Evolutionary conservation across 2,329 filamentous ascomycete species (phyloP).

Genomic region (Mycosphaerelloides madeirae): DNA sequence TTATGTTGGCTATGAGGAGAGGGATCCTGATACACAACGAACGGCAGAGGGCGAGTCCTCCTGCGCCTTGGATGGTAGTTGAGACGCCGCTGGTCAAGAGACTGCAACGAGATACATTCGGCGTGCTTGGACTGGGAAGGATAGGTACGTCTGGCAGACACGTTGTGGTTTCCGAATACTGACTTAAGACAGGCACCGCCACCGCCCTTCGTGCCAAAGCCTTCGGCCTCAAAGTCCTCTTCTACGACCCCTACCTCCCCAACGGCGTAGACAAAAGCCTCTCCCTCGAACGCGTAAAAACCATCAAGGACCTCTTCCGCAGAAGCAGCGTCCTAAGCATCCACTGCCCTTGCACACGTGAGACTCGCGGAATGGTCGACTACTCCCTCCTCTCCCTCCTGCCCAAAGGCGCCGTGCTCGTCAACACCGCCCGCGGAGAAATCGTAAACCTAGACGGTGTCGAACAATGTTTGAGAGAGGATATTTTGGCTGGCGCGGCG

Average conservation of each 20-base stretch:
- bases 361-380: constrained; percentile 42
- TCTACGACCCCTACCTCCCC: constrained; percentile 32
- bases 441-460: constrained; percentile 30
- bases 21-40: constrained; percentile 31
- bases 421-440: constrained; percentile 32
- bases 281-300: constrained; percentile 28
- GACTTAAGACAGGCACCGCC: constrained; percentile 14
- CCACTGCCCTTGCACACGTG: constrained; percentile 67
- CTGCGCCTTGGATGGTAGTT: constrained; percentile 28
- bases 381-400: constrained; percentile 29
- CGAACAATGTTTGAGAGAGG: constrained; percentile 25
- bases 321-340: constrained; percentile 60
- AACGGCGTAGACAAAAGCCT: constrained; percentile 31
- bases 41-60: constrained; percentile 26
- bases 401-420: constrained; percentile 26
- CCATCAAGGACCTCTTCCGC: constrained; percentile 33
- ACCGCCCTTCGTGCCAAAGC: constrained; percentile 30
- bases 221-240: constrained; percentile 29
- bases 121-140: constrained; percentile 28
- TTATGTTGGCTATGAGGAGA: constrained; percentile 26
- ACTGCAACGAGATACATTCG: constrained; percentile 25
- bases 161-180: too few relatives aligned
- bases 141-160: constrained; percentile 16
- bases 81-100: constrained; percentile 27
- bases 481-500: constrained; percentile 28